Conservation (phyloP, 352 stramenopile species). For the Phytophthora fragariae region DNA sequence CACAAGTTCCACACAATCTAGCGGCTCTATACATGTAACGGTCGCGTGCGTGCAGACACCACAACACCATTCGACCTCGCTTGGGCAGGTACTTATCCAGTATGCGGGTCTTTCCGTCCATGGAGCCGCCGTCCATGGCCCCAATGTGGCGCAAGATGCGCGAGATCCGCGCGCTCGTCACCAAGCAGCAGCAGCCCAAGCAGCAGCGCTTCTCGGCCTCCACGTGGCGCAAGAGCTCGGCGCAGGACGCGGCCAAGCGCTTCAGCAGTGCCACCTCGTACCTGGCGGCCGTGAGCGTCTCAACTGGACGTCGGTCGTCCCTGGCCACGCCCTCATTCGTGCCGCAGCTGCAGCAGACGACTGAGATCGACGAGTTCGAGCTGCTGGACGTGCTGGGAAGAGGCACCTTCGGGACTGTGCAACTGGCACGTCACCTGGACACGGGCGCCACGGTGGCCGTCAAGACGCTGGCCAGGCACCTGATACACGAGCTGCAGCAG, state of each 20-base stretch:
- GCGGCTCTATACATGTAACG: not conserved
- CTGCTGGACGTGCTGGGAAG: constrained; percentile 67
- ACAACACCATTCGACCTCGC: not conserved
- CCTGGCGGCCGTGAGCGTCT: constrained; percentile 29
- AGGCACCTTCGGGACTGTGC: constrained; percentile 77
- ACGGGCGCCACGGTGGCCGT: constrained; percentile 65
- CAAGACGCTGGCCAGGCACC: constrained; percentile 59
- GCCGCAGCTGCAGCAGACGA: constrained; percentile 40
- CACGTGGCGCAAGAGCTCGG: constrained; percentile 27
- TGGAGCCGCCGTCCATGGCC: constrained; percentile 42
- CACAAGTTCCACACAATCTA: not conserved
- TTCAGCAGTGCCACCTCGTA: constrained; percentile 37
- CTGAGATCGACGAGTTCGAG: constrained; percentile 56
- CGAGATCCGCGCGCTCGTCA: constrained; percentile 43
- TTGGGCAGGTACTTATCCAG: not conserved
- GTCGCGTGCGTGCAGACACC: not conserved
- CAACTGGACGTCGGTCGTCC: constrained; percentile 22
- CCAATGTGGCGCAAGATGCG: constrained; percentile 54
- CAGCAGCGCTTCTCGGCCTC: constrained; percentile 47
- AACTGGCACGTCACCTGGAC: constrained; percentile 65
- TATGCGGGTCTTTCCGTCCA: constrained; percentile 31
- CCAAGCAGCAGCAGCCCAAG: constrained; percentile 10
- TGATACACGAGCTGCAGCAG: constrained; percentile 63
- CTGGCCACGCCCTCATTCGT: constrained; percentile 23
- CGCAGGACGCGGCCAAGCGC: constrained; percentile 26